Base-by-base conservation (phyloP, 2,329 filamentous ascomycete species). In the Samsoniella hepiali region DNA sequence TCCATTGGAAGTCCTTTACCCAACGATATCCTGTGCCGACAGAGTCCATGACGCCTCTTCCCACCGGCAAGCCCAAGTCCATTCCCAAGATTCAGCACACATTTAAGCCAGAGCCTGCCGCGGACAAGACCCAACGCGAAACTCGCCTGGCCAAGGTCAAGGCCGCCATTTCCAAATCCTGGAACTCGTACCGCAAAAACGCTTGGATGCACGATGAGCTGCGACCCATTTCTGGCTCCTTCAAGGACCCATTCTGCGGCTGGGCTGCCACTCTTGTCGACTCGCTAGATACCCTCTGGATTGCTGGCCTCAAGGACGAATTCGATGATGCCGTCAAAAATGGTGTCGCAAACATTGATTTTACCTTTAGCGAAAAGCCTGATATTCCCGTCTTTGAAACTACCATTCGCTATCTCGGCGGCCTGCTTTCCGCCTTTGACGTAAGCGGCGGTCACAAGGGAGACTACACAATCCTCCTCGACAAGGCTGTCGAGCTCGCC, bases 261-360 rank as follows among this genome's bases (percentile, higher is more conserved):
- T 97, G 93, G 93, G 91, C 91, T 22, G 93, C 93, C 17, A 96
- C 93, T 0, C 74, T 97, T 65, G 90, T 97, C 5, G 93, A 97
- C 77, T 81, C 86, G 1, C 78, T 94, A 58, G 92, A 96, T 72
- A 93, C 91, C 0, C 79, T 96, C 3, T 96, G 91, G 90, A 93
- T 96, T 68, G 93, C 94, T 84, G 91, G 85, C 32, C 71, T 96
- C 72, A 84, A 85, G 69, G 82, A 89, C 0, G 91, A 96, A 69
- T 96, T 96, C 70, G 86, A 91, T 64, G 88, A 91, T 65, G 92
- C 91, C 2, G 86, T 91, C 51, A 81, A 84, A 58, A 56, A 62
- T 31, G 87, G 83, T 3, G 86, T 93, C 29, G 82, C 82, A 63
- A 76, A 84, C 6, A 94, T 97, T 64, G 92, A 97, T 75, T 97